These are phyloP conservation scores for Lactarius hengduanensis DNA, from an alignment of 768 basidiomycete species.

Conservation along the genomic window DNA sequence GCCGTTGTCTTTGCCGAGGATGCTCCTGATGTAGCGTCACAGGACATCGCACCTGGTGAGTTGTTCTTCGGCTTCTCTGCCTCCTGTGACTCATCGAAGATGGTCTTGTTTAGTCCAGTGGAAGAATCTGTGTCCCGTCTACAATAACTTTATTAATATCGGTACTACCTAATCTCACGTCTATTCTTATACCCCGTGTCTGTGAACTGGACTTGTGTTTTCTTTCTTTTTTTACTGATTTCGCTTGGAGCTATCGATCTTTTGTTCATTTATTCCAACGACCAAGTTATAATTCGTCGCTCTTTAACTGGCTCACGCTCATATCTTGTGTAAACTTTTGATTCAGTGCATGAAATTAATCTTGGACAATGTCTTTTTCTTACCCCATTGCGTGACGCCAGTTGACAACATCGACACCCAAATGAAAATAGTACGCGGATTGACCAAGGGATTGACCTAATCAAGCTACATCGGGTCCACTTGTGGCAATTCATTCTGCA, in stretches of 20 bases:
- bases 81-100: not conserved
- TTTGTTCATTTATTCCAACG: not conserved
- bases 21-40: not conserved
- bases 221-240: not conserved
- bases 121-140: not conserved
- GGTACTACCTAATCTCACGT: not conserved
- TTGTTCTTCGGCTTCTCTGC: not conserved
- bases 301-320: not conserved
- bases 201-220: not conserved
- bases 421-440: not conserved
- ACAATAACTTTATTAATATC: not conserved
- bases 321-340: not conserved
- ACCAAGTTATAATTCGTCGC: not conserved
- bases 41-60: not conserved
- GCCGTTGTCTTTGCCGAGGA: not conserved
- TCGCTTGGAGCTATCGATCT: not conserved
- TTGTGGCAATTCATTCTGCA: not conserved
- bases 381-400: not conserved
- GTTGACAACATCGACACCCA: not conserved
- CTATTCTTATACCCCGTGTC: not conserved
- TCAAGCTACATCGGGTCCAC: not conserved
- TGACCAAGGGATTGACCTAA: not conserved
- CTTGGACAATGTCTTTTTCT: not conserved
- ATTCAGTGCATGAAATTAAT: not conserved
- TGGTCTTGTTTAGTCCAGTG: not conserved